phyloP scores from a whole-genome alignment of 2,329 filamentous ascomycete species.

The Penicillium polonicum region DNA sequence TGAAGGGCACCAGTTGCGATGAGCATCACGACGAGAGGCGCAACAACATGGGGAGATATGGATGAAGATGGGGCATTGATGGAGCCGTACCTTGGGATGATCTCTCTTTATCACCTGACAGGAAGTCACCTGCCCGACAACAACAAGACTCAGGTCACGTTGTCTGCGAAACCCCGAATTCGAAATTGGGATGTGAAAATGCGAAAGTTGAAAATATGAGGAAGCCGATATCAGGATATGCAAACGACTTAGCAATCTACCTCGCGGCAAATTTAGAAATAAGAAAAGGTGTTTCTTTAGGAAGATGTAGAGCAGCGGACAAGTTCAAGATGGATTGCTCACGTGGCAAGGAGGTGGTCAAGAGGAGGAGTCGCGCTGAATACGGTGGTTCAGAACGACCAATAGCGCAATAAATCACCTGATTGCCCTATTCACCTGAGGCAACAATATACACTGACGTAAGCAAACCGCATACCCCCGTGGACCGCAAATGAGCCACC shows the following conservation, averaged over 20 bases:
- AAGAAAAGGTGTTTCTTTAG: slow-evolving; percentile 31
- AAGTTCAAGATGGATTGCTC: slow-evolving; percentile 40
- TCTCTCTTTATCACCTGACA: slow-evolving; percentile 46
- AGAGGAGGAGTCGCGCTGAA: slow-evolving; percentile 22
- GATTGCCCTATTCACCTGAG: slow-evolving; percentile 16
- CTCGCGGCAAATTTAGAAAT: slow-evolving; percentile 29
- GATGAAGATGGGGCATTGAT: slow-evolving; percentile 19
- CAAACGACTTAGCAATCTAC: slow-evolving; percentile 22
- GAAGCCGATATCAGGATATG: slow-evolving; percentile 5
- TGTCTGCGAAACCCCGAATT: slow-evolving; percentile 29
- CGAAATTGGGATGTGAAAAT: slow-evolving; percentile 27
- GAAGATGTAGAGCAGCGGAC: slow-evolving; percentile 30
- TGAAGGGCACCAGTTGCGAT: slow-evolving; percentile 11
- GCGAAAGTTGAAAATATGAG: slow-evolving; percentile 14
- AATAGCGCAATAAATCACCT: slow-evolving; percentile 35
- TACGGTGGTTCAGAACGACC: slow-evolving; percentile 24
- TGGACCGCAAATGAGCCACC: neutral
- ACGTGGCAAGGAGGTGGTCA: slow-evolving; percentile 39
- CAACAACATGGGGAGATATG: slow-evolving; percentile 18
- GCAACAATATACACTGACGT: neutral
- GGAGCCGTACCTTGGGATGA: slow-evolving; percentile 39
- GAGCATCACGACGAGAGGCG: slow-evolving; percentile 16
- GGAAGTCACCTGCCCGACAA: slow-evolving; percentile 45
- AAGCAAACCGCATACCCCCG: neutral
- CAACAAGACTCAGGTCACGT: slow-evolving; percentile 36